Base-by-base conservation (phyloP, 495 filamentous ascomycete species). In the Penicillium cinerascens region DNA sequence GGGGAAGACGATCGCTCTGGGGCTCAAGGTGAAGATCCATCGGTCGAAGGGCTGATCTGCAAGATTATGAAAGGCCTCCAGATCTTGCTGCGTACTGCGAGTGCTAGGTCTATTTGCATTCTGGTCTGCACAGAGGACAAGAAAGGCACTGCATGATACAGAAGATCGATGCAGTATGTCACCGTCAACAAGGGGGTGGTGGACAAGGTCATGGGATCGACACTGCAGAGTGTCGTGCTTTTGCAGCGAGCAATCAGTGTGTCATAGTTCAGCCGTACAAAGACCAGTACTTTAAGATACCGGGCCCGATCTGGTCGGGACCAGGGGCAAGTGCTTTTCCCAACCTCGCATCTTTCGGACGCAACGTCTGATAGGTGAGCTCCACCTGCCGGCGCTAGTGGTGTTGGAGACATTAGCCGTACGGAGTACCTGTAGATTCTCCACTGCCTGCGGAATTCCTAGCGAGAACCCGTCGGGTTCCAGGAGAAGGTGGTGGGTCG, bases 371-470 rank as follows among this genome's bases (percentile, higher is more conserved):
- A 37, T 27, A 42, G 27, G 38, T 33, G 42, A 44, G 47, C 57
- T 59, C 57, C 54, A 56, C 60, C 42, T 37, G 44, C 47, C 43
- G 52, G 46, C 50, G 44, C 42, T 51, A 52, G 47, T 54, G 49
- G 43, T 47, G 42, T 29, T 42, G 62, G 62, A 55, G 49, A 51
- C 45, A 51, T 42, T 21, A 56, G 29, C 47, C 56, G 39, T n/a
- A n/a, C n/a, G n/a, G n/a, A n/a, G n/a, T n/a, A n/a, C n/a, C n/a
- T n/a, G n/a, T 49, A 52, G 42, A n/a, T 2, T 17, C 22, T 26
- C 37, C 22, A 63, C 44, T 63, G 56, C 56, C 17, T 39, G 63
- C 62, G 63, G 60, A 65, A 62, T 25, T 15, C 21, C 33, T 20
- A 33, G 29, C 10, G 46, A 42, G 48, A 51, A 58, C 38, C 60